Evolutionary conservation across 495 filamentous ascomycete genomes (phyloP), one percentile per base, ranked within the genome.

Genomic region (Penicillium fimorum): DNA sequence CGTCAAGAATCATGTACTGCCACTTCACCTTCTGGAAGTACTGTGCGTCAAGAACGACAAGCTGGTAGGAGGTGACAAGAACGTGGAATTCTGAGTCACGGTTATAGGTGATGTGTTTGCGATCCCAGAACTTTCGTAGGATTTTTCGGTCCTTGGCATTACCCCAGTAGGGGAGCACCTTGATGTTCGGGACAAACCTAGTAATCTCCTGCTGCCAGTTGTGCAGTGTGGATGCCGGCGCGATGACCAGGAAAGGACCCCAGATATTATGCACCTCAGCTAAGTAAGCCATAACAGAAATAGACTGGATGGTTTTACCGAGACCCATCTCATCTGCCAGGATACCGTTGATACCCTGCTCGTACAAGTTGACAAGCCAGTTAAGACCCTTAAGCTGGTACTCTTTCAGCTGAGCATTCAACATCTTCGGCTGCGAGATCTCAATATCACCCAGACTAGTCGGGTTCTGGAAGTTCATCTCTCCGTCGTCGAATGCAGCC

Each of bases 1-100:
- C 94, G 64, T 98, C 94, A 33, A 98, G 82, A 66, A 98, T 96
- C 94, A 98, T 98, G 73, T 97, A 98, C 75, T 98, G 94, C 94
- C 94, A 98, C 60, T 88, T 90, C 73, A 98, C 91, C 76, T 97
- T 97, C 71, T 96, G 92, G 77, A 98, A 96, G 71, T 97, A 97
- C 47, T 90, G 85, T 8, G 95, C 88, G 68, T 98, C 94, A 29
- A 91, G 87, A 30, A 98, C 94, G 41, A 97, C 95, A 2, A 98
- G 83, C 66, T 98, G 94, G 70, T 98, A 98, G 0, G 94, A 97
- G 7, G 94, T 97, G 38, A 98, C 87, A 33, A 97, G 80, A 56
- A 98, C 91, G 67, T 98, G 94, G 78, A 98, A 97, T 20, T 89
- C 84, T 0, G 93, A 89, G 41, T 97, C 91, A 64, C 90, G 88